Evolutionary conservation across 1,284 basidiomycete species (phyloP), one percentile per base, ranked within the genome.

Genomic region (Gymnopus androsaceus): DNA sequence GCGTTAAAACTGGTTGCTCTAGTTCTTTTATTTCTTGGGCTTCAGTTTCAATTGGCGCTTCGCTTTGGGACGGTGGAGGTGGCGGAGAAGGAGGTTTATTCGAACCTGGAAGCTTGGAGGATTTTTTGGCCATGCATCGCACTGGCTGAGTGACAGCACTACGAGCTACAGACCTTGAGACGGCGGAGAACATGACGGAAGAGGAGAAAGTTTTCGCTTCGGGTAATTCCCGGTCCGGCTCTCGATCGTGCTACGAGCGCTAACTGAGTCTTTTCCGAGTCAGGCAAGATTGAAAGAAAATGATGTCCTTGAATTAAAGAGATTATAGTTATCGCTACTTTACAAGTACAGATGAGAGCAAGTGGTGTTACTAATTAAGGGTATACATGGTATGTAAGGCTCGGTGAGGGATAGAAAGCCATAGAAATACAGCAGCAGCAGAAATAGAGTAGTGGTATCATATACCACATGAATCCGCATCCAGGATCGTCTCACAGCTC

Each of bases 91-190:
- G 27, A 33, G 45, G 8, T 8, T n/a, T 8, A 17, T 57, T 55
- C 60, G 56, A 27, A 36, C 58, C 36, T 12, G 64, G 52, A 25
- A 61, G 55, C 34, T 56, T 40, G 8, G 68, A 62, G 17, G 67
- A 58, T 28, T 65, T 69, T 60, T 72, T 64, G 7, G 73, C 66
- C 61, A 72, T 63, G 48, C 66, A 73, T 66, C 73, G 68, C 56
- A 67, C 61, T 19, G 70, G 65, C 15, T 67, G 67, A 34, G 61
- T 61, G 52, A 71, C 47, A 34, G 67, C 63, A 46, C 71, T 68
- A 56, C 72, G 69, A 54, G 66, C 66, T 54, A 71, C 62, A 46
- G 70, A 68, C 61, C 73, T 69, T 7, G 69, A 57, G 37, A 73
- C 55, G 50, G 69, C 66, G 55, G 65, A 59, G 54, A 66, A 63